Evolutionary conservation across 139 green algal genomes (phyloP), one percentile per base, ranked within the genome.

Genomic region (Chlorella ohadii): DNA sequence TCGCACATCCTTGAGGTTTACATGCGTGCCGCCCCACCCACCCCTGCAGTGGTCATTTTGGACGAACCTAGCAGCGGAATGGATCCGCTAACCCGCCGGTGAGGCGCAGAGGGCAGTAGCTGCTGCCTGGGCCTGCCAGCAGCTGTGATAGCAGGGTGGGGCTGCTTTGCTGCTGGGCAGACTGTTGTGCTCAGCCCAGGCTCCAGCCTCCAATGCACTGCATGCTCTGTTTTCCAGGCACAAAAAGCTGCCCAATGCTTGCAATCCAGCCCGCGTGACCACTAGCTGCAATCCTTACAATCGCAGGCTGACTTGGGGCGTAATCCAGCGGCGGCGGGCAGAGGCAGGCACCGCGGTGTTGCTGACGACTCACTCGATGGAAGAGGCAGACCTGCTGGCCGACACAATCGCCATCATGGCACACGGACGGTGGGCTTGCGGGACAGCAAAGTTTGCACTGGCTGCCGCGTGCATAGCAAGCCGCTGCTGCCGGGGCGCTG

Each of bases 371-470:
- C 63, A 77, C 75, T 77, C 83, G 56, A 99, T 99, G 96, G 96
- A 98, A 89, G 96, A 99, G 87, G 94, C 91, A 34, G 96, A 99
- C 83, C 92, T 93, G 55, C 91, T 99, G 81, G 96, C 93, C 79
- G 87, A 84, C 28, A 85, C 94, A 28, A 91, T 99, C 39, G 92
- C 87, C 89, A 97, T 99, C 89, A 95, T 99, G 94, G 87, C 93
- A 39, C 83, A 84, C 20, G 93, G 96, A 27, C 34, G 79, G 63
- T 85, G 68, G 1, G 68, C 25, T 2, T 27, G 27, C 22, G 23
- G 47, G 76, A 19, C 2, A 33, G 61, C 6, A 6, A 4, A 6
- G 44, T 1, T 2, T 44, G 7, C 44, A 44, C 6, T n/a, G n/a
- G 72, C 25, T 78, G n/a, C n/a, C n/a, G n/a, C n/a, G n/a, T 23